Base-by-base conservation (phyloP, 1,139 yeast genomes). In the Wickerhamomyces sp. region DNA sequence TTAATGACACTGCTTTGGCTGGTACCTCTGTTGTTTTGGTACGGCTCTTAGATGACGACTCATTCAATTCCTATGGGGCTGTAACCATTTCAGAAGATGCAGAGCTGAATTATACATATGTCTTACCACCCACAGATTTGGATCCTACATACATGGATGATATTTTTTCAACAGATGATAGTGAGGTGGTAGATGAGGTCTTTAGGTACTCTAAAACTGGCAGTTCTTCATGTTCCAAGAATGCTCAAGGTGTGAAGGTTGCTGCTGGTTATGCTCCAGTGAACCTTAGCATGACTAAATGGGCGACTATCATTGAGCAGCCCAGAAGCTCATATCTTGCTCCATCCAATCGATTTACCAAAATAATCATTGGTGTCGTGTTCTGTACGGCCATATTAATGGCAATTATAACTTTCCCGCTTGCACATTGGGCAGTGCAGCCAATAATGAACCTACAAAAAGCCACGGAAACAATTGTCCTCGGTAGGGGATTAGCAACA, bases 301-400 rank as follows among this genome's bases (percentile, higher is more conserved):
- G 97, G 97, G 71, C 78, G n/a, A 77, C 89, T 2, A 61, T 80
- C 0, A 76, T 88, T 8, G 81, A 82, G 43, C 94, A 87, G 51
- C 62, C 71, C 2, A 70, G 74, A 42, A 51, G 68, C 1, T 69
- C 61, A 2, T 86, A 87, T 48, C 66, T 77, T 52, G 72, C 67
- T 2, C 93, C 95, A 0, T 72, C 83, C 5, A 59, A 68, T 19
- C 71, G 68, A 41, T 61, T 88, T 31, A 70, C 82, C 4, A 75
- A 75, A 43, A 82, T 86, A 35, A 79, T 86, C 39, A 72, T 82
- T 32, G 95, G 93, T 3, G 79, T 85, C 2, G 87, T 85, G 16
- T 63, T 86, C 27, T 95, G 88, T 1, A 76, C 86, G 22, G 89
- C 94, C 3, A 86, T 68, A 0, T 74, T 84, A 42, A 77, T 88